phyloP scores from a whole-genome alignment of 495 filamentous ascomycete genomes.

The Aspergillus biplanus region DNA sequence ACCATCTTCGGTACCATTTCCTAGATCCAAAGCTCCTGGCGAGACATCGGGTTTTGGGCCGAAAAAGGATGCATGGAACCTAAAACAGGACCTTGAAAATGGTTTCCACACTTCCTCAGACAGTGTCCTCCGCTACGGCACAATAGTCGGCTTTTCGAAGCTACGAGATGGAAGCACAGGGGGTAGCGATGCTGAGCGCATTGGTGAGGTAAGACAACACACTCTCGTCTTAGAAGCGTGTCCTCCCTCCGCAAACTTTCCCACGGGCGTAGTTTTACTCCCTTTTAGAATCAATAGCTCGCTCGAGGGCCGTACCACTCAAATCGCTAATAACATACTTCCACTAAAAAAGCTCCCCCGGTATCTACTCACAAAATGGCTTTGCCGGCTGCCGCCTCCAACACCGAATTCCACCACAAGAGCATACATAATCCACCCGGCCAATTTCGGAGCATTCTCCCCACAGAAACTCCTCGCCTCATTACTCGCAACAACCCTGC shows the following conservation, averaged over 20 bases:
- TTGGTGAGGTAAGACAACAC: constrained; percentile 35
- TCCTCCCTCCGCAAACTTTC: not conserved
- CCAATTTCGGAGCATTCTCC: constrained; percentile 80
- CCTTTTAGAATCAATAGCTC: no score
- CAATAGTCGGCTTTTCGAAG: constrained; percentile 45
- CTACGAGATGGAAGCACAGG: constrained; percentile 31
- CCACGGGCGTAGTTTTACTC: no score
- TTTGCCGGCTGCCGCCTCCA: constrained; percentile 15
- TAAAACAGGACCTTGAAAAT: constrained; percentile 33
- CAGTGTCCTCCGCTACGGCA: constrained; percentile 36
- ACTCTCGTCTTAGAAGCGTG: no score
- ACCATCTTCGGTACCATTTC: not conserved
- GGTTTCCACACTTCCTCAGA: constrained; percentile 26
- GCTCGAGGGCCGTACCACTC: no score
- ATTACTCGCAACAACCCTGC: constrained; percentile 23
- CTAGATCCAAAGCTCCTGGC: not conserved
- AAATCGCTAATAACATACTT: not conserved
- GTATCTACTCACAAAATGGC: constrained; percentile 27
- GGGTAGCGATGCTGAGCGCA: constrained; percentile 36
- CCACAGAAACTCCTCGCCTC: constrained; percentile 66
- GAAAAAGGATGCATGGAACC: constrained; percentile 32
- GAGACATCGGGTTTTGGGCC: not conserved
- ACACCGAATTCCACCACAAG: constrained; percentile 23
- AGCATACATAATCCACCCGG: constrained; percentile 64
- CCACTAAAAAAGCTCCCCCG: constrained; percentile 25